A percentile compares a stretch with the other conserved stretches of the same genome.
phyloP scores from a whole-genome alignment of 768 basidiomycete species.

The Amylocystis lapponica region DNA sequence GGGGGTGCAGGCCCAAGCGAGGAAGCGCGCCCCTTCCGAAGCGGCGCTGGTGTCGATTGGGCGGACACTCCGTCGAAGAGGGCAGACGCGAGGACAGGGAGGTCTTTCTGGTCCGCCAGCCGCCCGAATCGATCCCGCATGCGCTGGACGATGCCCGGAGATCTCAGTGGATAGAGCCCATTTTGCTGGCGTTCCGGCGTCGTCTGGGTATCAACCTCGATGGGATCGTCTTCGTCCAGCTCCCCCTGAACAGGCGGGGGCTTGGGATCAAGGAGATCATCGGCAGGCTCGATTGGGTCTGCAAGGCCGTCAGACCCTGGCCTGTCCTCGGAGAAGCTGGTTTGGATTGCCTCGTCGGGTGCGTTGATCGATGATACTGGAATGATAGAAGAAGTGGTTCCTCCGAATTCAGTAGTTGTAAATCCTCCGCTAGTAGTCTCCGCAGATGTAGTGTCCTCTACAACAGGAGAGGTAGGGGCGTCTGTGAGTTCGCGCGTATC shows the following conservation, averaged over 20 bases:
- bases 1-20: too few relatives aligned
- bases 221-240: constrained; percentile 24
- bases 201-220: constrained; percentile 22
- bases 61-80: background rate
- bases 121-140: constrained; percentile 39
- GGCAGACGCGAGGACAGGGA: constrained; percentile 5
- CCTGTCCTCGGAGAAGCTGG: background rate
- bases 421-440: too few relatives aligned
- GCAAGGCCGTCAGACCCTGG: background rate
- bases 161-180: too few relatives aligned
- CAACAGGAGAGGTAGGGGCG: too few relatives aligned
- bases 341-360: background rate
- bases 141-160: constrained; percentile 32
- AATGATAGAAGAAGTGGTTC: too few relatives aligned
- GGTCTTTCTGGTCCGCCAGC: constrained; percentile 5
- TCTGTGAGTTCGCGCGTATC: too few relatives aligned
- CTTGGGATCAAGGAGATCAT: constrained; percentile 24
- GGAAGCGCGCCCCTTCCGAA: background rate
- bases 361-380: too few relatives aligned
- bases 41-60: background rate
- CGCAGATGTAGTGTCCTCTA: too few relatives aligned
- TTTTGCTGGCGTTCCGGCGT: too few relatives aligned
- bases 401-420: too few relatives aligned
- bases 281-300: constrained; percentile 43
- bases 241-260: constrained; percentile 6